These are phyloP conservation scores for Thalassiosira livingstoniorum DNA, from an alignment of 352 stramenopile genomes.

Conservation along the genomic window DNA sequence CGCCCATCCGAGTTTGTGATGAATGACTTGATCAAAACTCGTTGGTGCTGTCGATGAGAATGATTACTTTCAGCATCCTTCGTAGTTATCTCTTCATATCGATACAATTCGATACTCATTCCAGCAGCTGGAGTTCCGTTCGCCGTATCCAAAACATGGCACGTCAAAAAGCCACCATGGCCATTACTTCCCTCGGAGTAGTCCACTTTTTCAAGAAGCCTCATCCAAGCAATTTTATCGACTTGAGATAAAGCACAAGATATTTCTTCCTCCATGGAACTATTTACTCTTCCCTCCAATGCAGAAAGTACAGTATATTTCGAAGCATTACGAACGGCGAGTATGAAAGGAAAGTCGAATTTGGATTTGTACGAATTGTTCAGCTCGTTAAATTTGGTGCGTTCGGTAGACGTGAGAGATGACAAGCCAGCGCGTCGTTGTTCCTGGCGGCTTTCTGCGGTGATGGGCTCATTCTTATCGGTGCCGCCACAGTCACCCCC, in stretches of 20 bases:
- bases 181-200: conserved; percentile 43
- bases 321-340: conserved; percentile 83
- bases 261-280: conserved; percentile 72
- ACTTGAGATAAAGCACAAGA: conserved; percentile 77
- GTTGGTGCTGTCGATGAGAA: conserved; percentile 6
- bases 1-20: conserved; percentile 84
- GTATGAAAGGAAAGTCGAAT: conserved; percentile 85
- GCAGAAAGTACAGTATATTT: conserved; percentile 83
- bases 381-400: conserved; percentile 63
- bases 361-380: conserved; percentile 79
- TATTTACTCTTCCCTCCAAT: conserved; percentile 67
- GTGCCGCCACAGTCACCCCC: background rate
- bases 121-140: conserved; percentile 74
- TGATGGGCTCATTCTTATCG: conserved; percentile 43
- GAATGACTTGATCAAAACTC: conserved; percentile 65
- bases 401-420: conserved; percentile 71
- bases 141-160: conserved; percentile 85
- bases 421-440: conserved; percentile 76
- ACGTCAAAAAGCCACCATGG: conserved; percentile 82
- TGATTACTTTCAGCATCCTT: background rate
- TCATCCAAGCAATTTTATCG: conserved; percentile 88
- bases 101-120: conserved; percentile 60
- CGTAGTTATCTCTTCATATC: conserved; percentile 29
- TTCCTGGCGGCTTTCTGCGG: conserved; percentile 77
- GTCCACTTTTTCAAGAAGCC: conserved; percentile 75